Evolutionary conservation across 257 asterid species (phyloP), one percentile per base, ranked within the genome.

Genomic region (Gentiana straminea): DNA sequence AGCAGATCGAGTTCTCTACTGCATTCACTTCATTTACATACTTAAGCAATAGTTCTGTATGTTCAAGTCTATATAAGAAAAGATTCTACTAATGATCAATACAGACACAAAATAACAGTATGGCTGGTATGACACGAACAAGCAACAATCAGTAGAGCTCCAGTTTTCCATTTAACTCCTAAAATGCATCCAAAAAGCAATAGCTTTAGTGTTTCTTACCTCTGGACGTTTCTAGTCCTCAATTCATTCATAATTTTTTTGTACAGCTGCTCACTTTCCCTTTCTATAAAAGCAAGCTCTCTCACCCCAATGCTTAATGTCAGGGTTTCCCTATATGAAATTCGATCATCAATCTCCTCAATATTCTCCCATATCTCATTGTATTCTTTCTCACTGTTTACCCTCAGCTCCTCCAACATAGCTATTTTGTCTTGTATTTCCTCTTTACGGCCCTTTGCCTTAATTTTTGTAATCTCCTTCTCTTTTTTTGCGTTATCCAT

Each of bases 231-330:
- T 13, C 7, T 64, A 33, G 38, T 61, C 77, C 79, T 87, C 76
- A 70, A 60, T 63, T 80, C 82, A 76, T 54, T 65, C 45, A 69
- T 56, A 63, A 81, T 75, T 69, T 70, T 77, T 65, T 70, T 59
- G 11, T 78, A 92, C 78, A 92, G 66, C 63, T 77, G 78, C 68
- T 81, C 83, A 65, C 94, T 85, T 70, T 92, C 97, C 70, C 82
- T 75, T 81, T 88, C 97, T 13, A 92, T 78, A 58, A 70, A 78
- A 49, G 69, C 71, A 66, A 92, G 89, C 83, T 92, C 97, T 83
- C 95, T 78, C 81, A 80, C 83, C 59, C 94, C 93, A 70, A 83
- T 70, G 75, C 86, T 80, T 65, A 87, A 58, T 1, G 89, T 93
- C 61, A 78, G n/a, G 13, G 86, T 74, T 71, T 92, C 97, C 70